phyloP scores from a whole-genome alignment of 202 grass and related monocot genomes.

The Zoysia matrella region DNA sequence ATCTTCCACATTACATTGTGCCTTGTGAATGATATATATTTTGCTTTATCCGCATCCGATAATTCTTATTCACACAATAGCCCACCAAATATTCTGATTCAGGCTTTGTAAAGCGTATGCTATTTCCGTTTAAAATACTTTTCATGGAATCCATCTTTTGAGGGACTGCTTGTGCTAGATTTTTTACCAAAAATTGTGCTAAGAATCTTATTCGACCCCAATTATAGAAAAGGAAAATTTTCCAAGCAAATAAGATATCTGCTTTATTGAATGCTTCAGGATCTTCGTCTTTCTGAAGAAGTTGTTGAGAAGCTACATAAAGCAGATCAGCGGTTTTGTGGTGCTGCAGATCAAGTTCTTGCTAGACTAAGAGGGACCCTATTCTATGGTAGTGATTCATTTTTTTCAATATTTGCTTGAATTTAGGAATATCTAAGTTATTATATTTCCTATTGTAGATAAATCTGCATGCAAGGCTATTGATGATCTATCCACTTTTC shows the following conservation, averaged over 20 bases:
- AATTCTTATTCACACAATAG: background rate
- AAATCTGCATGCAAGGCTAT: slow-evolving; percentile 85
- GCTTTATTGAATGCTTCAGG: slow-evolving; percentile 58
- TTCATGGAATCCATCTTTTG: slow-evolving; percentile 1
- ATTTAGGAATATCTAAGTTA: slow-evolving; percentile 35
- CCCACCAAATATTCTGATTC: background rate
- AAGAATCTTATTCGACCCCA: background rate
- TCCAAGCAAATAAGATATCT: slow-evolving; percentile 17
- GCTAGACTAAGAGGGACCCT: slow-evolving; percentile 94
- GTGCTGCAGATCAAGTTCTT: slow-evolving; percentile 80
- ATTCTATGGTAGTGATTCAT: slow-evolving; percentile 66
- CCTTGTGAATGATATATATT: background rate
- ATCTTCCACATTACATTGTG: background rate
- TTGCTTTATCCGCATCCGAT: slow-evolving; percentile 14
- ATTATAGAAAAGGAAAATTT: background rate
- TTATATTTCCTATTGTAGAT: slow-evolving; percentile 57
- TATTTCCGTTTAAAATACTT: slow-evolving; percentile 13
- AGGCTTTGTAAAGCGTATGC: background rate
- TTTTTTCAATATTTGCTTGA: slow-evolving; percentile 28
- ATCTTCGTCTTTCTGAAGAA: slow-evolving; percentile 87
- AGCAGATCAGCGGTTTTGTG: slow-evolving; percentile 87
- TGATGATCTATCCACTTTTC: slow-evolving; percentile 79
- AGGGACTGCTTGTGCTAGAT: background rate
- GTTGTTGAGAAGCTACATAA: slow-evolving; percentile 89
- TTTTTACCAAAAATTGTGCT: slow-evolving; percentile 6